Evolutionary conservation across 805 yeast species (phyloP), one percentile per base, ranked within the genome.

Genomic region (Ogataea nonfermentans): DNA sequence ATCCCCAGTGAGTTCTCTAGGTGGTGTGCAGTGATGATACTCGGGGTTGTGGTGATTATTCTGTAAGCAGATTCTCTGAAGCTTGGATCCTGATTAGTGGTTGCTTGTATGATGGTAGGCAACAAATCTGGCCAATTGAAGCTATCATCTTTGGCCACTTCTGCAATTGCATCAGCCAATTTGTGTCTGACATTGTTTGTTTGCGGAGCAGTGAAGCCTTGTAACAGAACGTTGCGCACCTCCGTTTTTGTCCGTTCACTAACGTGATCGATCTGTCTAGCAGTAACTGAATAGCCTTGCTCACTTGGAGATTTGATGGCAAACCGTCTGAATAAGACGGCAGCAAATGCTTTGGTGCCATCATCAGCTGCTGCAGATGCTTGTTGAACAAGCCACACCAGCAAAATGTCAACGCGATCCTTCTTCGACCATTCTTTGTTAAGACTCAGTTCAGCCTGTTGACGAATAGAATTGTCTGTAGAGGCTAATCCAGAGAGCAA

Each of bases 81-180:
- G 41, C 81, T 76, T 11, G 82, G 70, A 54, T 83, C 84, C 24
- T 40, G 41, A 47, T 51, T 61, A n/a, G 54, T 23, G 7, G 61
- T 47, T 9, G 93, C 88, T 51, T 76, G 78, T 46, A 87, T 76
- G 27, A 91, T 68, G 0, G 88, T 79, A 37, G 85, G 88, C 26
- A 89, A 65, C 34, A 84, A 73, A 29, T 86, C 90, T 11, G 81
- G 77, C 99, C 99, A 91, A 15, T 68, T 70, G 13, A 67, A 70
- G 3, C 67, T 53, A 10, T 76, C 81, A 43, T 79, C 83, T 53
- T 81, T 80, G 2, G 96, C 95, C 32, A 91, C 78, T 63, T 90
- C 98, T 1, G 97, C 86, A 33, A 93, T 83, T 7, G 95, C 95
- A 68, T 93, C 99, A 2, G 96, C 81, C 34, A 93, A 68, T 58